A percentile compares a stretch with the other conserved stretches of the same genome.
phyloP scores from a whole-genome alignment of 2,329 filamentous ascomycete species.

The Phaeophleospora eucalypticola region DNA sequence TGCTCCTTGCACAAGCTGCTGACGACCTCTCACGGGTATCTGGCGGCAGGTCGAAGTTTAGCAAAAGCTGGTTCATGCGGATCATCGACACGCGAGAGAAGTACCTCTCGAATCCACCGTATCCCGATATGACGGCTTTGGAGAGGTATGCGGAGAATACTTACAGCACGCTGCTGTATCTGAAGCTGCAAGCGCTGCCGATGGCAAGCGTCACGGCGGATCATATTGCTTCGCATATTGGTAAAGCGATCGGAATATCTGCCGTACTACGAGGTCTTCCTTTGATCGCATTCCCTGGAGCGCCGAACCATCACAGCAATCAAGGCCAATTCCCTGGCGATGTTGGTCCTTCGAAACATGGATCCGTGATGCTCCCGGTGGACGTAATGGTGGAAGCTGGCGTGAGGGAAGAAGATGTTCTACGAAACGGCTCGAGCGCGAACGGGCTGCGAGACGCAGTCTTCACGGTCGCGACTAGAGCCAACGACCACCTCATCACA shows the following conservation, averaged over 20 bases:
- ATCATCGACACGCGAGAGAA: conserved; percentile 78
- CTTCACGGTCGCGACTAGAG: conserved; percentile 86
- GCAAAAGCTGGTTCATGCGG: conserved; percentile 56
- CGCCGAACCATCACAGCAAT: conserved; percentile 54
- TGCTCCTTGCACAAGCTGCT: conserved; percentile 72
- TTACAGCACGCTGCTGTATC: conserved; percentile 87
- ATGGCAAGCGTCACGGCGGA: conserved; percentile 80
- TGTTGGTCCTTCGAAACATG: conserved; percentile 48
- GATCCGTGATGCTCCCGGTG: conserved; percentile 73
- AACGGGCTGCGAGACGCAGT: conserved; percentile 81
- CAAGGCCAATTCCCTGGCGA: conserved; percentile 39
- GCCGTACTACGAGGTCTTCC: conserved; percentile 84
- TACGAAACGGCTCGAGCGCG: conserved; percentile 73
- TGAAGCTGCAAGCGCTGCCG: conserved; percentile 74
- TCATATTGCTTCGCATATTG: conserved; percentile 90
- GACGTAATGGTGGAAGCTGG: conserved; percentile 82
- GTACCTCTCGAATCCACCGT: conserved; percentile 79
- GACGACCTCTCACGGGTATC: conserved; percentile 50
- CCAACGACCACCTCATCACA: conserved; percentile 93
- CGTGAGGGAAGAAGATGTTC: conserved; percentile 83
- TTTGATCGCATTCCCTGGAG: conserved; percentile 73
- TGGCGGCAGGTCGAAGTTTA: conserved; percentile 48
- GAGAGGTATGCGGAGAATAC: conserved; percentile 93
- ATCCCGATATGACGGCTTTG: conserved; percentile 65
- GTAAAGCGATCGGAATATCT: conserved; percentile 85